A percentile compares a stretch with the other conserved stretches of the same genome.
These are phyloP conservation scores for Vicia villosa DNA, from an alignment of 306 rosid genomes.

Conservation along the genomic window DNA sequence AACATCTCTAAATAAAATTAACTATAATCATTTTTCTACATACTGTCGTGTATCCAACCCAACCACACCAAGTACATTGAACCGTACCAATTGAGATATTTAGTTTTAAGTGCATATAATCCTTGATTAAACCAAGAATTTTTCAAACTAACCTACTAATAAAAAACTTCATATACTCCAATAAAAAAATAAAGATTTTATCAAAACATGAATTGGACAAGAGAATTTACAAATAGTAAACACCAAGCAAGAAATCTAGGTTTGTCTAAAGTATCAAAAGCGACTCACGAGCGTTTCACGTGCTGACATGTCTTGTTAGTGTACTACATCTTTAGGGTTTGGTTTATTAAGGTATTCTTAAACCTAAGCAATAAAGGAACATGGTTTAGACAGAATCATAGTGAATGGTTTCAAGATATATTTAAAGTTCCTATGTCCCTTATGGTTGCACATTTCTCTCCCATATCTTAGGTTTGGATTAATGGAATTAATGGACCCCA, in stretches of 20 bases:
- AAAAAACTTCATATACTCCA: not conserved
- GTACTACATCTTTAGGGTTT: conserved; percentile 44
- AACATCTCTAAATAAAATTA: conserved; percentile 20
- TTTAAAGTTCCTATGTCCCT: conserved; percentile 44
- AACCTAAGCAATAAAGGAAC: conserved; percentile 38
- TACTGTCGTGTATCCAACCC: conserved; percentile 10
- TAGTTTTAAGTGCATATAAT: conserved; percentile 43
- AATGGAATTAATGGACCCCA: conserved; percentile 35
- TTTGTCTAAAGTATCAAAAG: conserved; percentile 52
- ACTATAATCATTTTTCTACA: conserved; percentile 17
- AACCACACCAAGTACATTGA: conserved; percentile 50
- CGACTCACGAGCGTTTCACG: conserved; percentile 62
- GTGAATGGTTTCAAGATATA: conserved; percentile 24
- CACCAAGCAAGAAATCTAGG: conserved; percentile 45
- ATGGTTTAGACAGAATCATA: conserved; percentile 41
- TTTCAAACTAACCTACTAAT: conserved; percentile 1
- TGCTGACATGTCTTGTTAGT: conserved; percentile 50
- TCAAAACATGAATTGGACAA: conserved; percentile 48
- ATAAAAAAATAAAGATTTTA: conserved; percentile 3
- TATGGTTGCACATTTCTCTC: conserved; percentile 32
- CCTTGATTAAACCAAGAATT: conserved; percentile 53
- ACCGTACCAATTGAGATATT: conserved; percentile 46
- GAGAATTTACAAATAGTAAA: conserved; percentile 41
- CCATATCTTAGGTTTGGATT: conserved; percentile 16
- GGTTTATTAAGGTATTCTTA: conserved; percentile 36